phyloP scores from a whole-genome alignment of 2,329 filamentous ascomycete species.

The Chaetomium sp. region DNA sequence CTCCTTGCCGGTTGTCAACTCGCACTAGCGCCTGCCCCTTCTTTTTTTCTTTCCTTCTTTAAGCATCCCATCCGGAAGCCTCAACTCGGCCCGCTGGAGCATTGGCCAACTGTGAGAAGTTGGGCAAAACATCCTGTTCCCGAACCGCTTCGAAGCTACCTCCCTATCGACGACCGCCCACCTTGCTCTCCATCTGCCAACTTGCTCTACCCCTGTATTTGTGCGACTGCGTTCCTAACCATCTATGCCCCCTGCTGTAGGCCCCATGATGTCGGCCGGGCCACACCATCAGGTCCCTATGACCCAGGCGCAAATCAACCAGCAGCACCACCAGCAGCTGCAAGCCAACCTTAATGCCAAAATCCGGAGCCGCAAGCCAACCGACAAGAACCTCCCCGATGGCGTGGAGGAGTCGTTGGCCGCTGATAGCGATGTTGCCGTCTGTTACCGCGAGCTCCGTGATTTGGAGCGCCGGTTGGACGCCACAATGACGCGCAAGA shows the following conservation, averaged over 20 bases:
- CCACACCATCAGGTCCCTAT: conserved; percentile 46
- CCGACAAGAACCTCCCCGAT: conserved; percentile 90
- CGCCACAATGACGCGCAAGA: conserved; percentile 88
- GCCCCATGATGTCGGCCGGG: conserved; percentile 50
- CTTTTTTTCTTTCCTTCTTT: too few relatives aligned
- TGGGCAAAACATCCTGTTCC: too few relatives aligned
- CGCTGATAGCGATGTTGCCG: conserved; percentile 72
- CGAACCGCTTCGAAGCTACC: too few relatives aligned
- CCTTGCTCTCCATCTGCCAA: too few relatives aligned
- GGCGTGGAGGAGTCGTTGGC: conserved; percentile 65
- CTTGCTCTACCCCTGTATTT: neutral
- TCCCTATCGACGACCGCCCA: too few relatives aligned
- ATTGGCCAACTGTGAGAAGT: too few relatives aligned
- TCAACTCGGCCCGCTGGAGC: too few relatives aligned
- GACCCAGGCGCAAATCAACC: conserved; percentile 49
- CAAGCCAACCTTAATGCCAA: conserved; percentile 62
- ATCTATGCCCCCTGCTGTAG: conserved; percentile 26
- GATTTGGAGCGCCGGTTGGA: conserved; percentile 85
- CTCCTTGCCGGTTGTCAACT: too few relatives aligned
- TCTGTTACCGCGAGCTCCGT: conserved; percentile 75
- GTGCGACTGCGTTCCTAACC: conserved; percentile 2
- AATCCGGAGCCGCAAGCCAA: conserved; percentile 80
- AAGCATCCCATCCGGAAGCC: too few relatives aligned
- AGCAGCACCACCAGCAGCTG: conserved; percentile 36
- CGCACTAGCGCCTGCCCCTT: too few relatives aligned